These are phyloP conservation scores for Pleurotus platypus DNA, from an alignment of 768 basidiomycete genomes.

Conservation along the genomic window DNA sequence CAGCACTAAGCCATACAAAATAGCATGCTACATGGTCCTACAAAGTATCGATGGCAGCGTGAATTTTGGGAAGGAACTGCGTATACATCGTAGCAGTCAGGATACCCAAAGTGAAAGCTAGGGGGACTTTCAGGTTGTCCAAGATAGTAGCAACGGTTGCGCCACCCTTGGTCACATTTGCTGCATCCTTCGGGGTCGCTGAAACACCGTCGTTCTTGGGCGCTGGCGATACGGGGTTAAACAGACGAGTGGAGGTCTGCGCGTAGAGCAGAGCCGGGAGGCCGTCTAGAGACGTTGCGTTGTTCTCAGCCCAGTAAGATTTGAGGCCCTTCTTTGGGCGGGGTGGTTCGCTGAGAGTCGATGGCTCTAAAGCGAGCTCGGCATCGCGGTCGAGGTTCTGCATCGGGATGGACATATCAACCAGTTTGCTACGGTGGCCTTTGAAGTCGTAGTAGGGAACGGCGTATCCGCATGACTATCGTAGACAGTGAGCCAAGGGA, in stretches of 20 bases:
- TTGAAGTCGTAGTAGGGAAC: conserved; percentile 60
- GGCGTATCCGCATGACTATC: conserved; percentile 63
- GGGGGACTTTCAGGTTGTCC: not conserved
- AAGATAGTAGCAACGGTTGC: not conserved
- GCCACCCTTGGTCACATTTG: not conserved
- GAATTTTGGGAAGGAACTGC: not conserved
- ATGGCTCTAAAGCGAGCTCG: conserved; percentile 10
- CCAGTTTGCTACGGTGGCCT: conserved; percentile 49
- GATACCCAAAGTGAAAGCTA: conserved; percentile 1
- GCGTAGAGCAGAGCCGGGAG: conserved; percentile 43
- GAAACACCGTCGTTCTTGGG: not conserved
- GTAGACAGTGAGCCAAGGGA: not conserved
- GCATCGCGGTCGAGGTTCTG: conserved; percentile 37
- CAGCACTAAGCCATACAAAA: too few relatives aligned
- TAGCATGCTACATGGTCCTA: not conserved
- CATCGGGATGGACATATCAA: conserved; percentile 38
- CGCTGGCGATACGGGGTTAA: not conserved
- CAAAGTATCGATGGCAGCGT: not conserved
- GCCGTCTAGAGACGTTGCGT: conserved; percentile 52
- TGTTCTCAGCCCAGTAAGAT: conserved; percentile 51
- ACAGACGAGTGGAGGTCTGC: conserved; percentile 8
- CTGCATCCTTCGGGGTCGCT: not conserved
- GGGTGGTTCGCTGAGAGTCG: conserved; percentile 1
- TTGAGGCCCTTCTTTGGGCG: conserved; percentile 43
- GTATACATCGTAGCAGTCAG: conserved; percentile 2